Conservation (phyloP, 1,284 basidiomycete genomes). For the Melampsora larici-populina region DNA sequence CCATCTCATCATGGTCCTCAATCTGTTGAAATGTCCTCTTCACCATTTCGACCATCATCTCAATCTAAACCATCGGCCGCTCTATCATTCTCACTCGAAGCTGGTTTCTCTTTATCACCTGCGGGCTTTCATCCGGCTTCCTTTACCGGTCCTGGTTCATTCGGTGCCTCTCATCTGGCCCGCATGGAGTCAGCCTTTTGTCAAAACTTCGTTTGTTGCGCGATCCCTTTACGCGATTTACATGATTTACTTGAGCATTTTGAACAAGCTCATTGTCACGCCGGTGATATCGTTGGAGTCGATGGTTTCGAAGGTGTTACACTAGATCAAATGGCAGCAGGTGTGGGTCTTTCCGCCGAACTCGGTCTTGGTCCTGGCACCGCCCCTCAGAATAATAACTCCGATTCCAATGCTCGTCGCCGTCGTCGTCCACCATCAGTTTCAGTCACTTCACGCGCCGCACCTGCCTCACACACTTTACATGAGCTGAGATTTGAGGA, state of each 20-base stretch:
- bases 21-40: too few relatives aligned
- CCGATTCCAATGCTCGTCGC: too few relatives aligned
- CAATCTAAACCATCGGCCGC: too few relatives aligned
- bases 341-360: too few relatives aligned
- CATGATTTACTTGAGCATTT: slow-evolving; percentile 35
- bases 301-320: neutral
- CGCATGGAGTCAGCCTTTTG: slow-evolving; percentile 37
- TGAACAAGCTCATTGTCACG: slow-evolving; percentile 29
- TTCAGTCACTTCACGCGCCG: neutral
- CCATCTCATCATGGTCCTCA: too few relatives aligned
- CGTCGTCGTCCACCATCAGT: neutral
- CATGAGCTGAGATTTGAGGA: slow-evolving; percentile 9
- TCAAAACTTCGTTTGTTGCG: slow-evolving; percentile 42
- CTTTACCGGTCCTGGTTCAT: slow-evolving; percentile 27
- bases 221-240: slow-evolving; percentile 19
- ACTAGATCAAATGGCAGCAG: neutral
- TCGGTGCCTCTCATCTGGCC: slow-evolving; percentile 26
- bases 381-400: too few relatives aligned
- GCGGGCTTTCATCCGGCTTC: slow-evolving; percentile 23
- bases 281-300: neutral
- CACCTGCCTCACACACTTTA: neutral
- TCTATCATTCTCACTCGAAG: too few relatives aligned
- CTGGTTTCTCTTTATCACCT: too few relatives aligned
- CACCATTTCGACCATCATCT: too few relatives aligned
- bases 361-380: too few relatives aligned